Conservation (phyloP, 2,329 filamentous ascomycete genomes). For the Exophiala aquamarina region DNA sequence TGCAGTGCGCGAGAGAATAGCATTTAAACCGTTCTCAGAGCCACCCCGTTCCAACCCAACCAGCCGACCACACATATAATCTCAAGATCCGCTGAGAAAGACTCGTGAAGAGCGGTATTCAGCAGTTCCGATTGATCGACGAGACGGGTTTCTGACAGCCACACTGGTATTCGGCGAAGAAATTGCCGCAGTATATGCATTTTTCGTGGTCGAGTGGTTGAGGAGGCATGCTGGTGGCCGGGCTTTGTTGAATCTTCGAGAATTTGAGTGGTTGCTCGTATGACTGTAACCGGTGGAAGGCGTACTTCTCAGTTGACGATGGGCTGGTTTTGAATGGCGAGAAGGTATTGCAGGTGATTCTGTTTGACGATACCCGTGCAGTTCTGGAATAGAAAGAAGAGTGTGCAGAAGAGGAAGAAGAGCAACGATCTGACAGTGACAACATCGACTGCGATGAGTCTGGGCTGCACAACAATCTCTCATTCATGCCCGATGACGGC, state of each 20-base stretch:
- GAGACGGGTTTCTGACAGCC: background rate
- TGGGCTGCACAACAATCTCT: background rate
- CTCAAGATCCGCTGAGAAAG: background rate
- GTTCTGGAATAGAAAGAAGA: too few relatives aligned
- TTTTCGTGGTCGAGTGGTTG: background rate
- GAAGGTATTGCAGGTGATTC: too few relatives aligned
- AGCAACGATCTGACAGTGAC: too few relatives aligned
- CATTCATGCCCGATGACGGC: background rate
- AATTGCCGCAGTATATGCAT: slow-evolving; percentile 12
- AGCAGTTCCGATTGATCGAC: background rate
- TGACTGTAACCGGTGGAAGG: background rate
- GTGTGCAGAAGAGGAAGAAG: too few relatives aligned
- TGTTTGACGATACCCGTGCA: too few relatives aligned
- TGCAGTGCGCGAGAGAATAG: too few relatives aligned
- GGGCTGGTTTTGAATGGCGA: too few relatives aligned
- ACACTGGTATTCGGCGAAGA: slow-evolving; percentile 8
- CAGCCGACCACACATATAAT: too few relatives aligned
- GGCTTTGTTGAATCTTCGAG: background rate
- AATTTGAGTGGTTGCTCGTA: background rate
- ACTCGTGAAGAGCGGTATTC: too few relatives aligned
- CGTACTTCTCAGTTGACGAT: background rate
- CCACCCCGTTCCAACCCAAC: too few relatives aligned
- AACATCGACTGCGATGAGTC: too few relatives aligned
- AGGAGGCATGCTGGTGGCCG: background rate
- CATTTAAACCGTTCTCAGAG: too few relatives aligned